Base-by-base conservation (phyloP, 75 land plant species). In the Sequoiadendron giganteum region DNA sequence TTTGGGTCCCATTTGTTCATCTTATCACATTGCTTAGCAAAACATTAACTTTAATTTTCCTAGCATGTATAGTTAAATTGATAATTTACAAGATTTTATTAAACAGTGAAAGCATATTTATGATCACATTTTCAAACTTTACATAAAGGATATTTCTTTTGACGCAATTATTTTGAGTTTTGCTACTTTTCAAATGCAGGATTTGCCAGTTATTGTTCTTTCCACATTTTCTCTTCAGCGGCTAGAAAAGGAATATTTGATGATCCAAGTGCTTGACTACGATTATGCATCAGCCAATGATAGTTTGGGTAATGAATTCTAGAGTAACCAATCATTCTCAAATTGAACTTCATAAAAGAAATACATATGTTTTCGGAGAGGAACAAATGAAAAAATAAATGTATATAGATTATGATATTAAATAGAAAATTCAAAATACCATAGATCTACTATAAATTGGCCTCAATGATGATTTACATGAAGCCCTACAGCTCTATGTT, bases 141-240 rank as follows among this genome's bases (percentile, higher is more conserved):
- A 47, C 21, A 79, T n/a, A 47, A 21, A 47, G 30, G 9, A 10
- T 13, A 21, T 43, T 81, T 82, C 32, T 47, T 82, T 13, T 28
- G 25, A 43, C 47, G 32, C 13, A 82, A 47, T 14, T 11, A 11
- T 45, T 47, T 82, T 47, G 32, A 82, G 25, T 40, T 47, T 10
- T 82, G 30, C 21, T 82, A 28, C 84, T 65, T 10, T 55, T 80
- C 8, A 85, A 19, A 13, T 89, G 52, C 90, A 91, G 90, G 93
- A 92, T 28, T 90, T 92, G 34, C 93, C 93, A 32, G 88, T 86
- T 16, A 76, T 92, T 39, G 93, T 92, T 78, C 48, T 92, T 28
- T 89, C 86, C 28, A 76, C 92, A 58, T 88, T 89, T 79, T 79
- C 93, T 34, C 68, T 92, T 39, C 85, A 91, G 40, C 88, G 93